Conservation (phyloP, 169 alveolate genomes). For the Sarcocystis neurona region DNA sequence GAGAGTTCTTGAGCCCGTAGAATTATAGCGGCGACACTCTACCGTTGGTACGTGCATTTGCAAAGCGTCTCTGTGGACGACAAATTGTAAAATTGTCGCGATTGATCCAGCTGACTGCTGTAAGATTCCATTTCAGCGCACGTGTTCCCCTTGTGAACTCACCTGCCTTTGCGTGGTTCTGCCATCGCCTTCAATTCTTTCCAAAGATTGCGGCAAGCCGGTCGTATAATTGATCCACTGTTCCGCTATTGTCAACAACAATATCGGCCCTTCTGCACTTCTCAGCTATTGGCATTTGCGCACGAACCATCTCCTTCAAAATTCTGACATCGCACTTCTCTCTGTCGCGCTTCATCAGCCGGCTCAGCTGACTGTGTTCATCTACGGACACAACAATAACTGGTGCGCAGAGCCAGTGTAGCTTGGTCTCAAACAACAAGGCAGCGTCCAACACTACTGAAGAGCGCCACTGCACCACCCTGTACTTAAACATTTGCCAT, state of each 20-base stretch:
- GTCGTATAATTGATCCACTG: too few species aligned
- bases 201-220: too few species aligned
- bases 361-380: slow-evolving; percentile 64
- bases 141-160: too few species aligned
- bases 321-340: slow-evolving; percentile 32
- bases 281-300: slow-evolving; percentile 50
- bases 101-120: too few species aligned
- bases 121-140: too few species aligned
- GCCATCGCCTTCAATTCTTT: too few species aligned
- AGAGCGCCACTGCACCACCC: slow-evolving; percentile 63
- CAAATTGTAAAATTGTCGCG: too few species aligned
- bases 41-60: too few species aligned
- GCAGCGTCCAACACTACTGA: slow-evolving; percentile 80
- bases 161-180: too few species aligned
- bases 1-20: too few species aligned
- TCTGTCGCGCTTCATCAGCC: slow-evolving; percentile 70
- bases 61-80: too few species aligned
- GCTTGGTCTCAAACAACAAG: slow-evolving; percentile 76
- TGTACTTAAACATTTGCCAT: slow-evolving; percentile 54
- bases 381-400: slow-evolving; percentile 70
- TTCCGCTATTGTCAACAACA: slow-evolving; percentile 63
- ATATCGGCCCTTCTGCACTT: slow-evolving; percentile 67
- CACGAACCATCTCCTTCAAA: slow-evolving; percentile 20
- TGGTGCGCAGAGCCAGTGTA: slow-evolving; percentile 78
- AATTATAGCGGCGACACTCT: too few species aligned